phyloP scores from a whole-genome alignment of 2,329 filamentous ascomycete species.

The Pseudogymnoascus sp. region DNA sequence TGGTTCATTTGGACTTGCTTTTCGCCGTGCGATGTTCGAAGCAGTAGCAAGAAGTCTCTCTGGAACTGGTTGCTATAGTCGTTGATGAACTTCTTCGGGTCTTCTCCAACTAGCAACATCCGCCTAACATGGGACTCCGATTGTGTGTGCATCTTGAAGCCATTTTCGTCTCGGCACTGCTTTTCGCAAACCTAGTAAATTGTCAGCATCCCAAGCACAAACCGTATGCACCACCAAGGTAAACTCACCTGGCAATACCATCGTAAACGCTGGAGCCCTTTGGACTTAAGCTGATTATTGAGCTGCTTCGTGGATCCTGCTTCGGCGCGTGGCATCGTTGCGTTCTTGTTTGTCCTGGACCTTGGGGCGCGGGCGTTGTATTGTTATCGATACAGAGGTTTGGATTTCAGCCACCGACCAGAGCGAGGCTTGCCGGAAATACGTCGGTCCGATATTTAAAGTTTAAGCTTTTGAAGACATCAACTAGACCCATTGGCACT shows the following conservation, averaged over 20 bases:
- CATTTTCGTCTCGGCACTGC: slow-evolving; percentile 78
- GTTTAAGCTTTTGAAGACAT: slow-evolving; percentile 1
- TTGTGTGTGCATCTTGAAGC: slow-evolving; percentile 81
- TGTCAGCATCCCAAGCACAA: slow-evolving; percentile 12
- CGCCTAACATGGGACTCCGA: slow-evolving; percentile 83
- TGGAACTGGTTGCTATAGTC: slow-evolving; percentile 76
- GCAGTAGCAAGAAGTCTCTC: slow-evolving; percentile 65
- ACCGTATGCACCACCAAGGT: background rate
- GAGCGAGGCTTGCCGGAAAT: background rate
- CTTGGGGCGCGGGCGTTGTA: background rate
- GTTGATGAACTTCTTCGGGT: slow-evolving; percentile 75
- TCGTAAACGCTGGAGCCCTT: slow-evolving; percentile 68
- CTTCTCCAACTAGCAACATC: slow-evolving; percentile 79
- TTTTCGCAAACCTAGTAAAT: slow-evolving; percentile 60
- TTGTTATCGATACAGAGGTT: background rate
- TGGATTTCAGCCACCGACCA: background rate
- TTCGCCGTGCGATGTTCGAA: slow-evolving; percentile 80
- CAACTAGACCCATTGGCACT: background rate
- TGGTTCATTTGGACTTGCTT: slow-evolving; percentile 84
- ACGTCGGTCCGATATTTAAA: background rate
- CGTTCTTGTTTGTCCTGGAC: background rate
- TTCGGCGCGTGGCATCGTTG: slow-evolving; percentile 78
- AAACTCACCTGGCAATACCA: slow-evolving; percentile 70
- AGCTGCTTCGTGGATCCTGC: slow-evolving; percentile 85
- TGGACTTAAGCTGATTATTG: slow-evolving; percentile 81